These are phyloP conservation scores for Jackrogersella minutella DNA, from an alignment of 495 filamentous ascomycete species.

Conservation along the genomic window DNA sequence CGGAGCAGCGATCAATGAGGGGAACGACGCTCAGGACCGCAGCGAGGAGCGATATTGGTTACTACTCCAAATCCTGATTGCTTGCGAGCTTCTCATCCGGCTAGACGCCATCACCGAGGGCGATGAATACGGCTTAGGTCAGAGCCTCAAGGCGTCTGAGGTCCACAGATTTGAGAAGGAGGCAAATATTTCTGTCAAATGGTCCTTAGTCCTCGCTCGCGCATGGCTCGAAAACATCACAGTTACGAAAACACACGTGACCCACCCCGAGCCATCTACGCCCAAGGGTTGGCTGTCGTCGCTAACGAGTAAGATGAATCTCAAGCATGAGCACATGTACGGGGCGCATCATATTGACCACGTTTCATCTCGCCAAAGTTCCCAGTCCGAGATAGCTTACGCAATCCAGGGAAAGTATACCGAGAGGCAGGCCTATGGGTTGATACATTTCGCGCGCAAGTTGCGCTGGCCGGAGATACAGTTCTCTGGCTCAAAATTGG, in stretches of 20 bases:
- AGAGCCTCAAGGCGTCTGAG: constrained; percentile 64
- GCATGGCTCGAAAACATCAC: constrained; percentile 79
- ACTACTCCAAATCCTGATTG: constrained; percentile 78
- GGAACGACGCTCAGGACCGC: constrained; percentile 52
- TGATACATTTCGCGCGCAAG: constrained; percentile 65
- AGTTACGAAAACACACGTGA: constrained; percentile 47
- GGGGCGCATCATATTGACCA: constrained; percentile 43
- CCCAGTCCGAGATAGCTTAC: constrained; percentile 48
- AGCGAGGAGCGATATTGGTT: constrained; percentile 74
- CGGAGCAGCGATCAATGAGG: constrained; percentile 49
- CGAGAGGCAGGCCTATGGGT: constrained; percentile 60
- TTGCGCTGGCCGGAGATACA: constrained; percentile 64
- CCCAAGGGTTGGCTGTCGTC: constrained; percentile 60
- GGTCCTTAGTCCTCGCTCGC: constrained; percentile 80
- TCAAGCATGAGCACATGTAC: constrained; percentile 51
- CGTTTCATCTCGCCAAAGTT: constrained; percentile 42
- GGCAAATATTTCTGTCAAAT: constrained; percentile 73
- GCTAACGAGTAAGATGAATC: constrained; percentile 60
- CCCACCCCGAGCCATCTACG: constrained; percentile 48
- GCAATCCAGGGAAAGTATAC: constrained; percentile 55
- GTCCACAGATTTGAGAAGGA: constrained; percentile 69
- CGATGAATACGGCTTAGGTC: constrained; percentile 55
- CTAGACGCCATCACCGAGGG: constrained; percentile 74
- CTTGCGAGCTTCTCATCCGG: constrained; percentile 78
- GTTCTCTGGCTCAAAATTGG: constrained; percentile 48